phyloP scores from a whole-genome alignment of 2,329 filamentous ascomycete genomes.

The Onygenales sp. region DNA sequence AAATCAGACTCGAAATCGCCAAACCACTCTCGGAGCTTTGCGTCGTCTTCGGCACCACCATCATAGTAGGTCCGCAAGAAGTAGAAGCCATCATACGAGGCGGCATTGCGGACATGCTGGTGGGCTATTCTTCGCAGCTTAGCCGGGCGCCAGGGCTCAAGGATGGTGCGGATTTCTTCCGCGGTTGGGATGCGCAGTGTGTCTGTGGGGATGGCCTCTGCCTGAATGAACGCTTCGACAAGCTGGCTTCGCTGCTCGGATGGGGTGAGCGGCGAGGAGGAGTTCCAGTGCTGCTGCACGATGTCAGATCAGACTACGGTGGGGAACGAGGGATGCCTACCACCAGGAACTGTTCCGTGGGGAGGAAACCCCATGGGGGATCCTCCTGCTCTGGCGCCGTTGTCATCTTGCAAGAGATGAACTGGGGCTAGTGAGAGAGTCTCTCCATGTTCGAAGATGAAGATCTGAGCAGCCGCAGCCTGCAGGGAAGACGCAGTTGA shows the following conservation, averaged over 20 bases:
- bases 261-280: background rate
- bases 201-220: background rate
- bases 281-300: background rate
- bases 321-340: background rate
- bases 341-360: background rate
- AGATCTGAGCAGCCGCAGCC: background rate
- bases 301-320: background rate
- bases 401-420: background rate
- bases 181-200: background rate
- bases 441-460: background rate
- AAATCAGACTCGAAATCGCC: background rate
- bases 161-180: background rate
- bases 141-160: background rate
- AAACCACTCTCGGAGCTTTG: background rate
- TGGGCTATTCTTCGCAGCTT: background rate
- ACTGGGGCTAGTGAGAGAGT: background rate
- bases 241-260: background rate
- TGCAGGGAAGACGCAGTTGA: background rate
- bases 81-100: background rate
- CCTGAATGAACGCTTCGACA: background rate
- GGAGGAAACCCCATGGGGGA: background rate
- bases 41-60: background rate
- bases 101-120: background rate
- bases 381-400: background rate
- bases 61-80: background rate